Percentiles rank a stretch among this genome's conserved stretches.
Conservation (phyloP, 129 eudicot genomes). For the Mikania micrantha region DNA sequence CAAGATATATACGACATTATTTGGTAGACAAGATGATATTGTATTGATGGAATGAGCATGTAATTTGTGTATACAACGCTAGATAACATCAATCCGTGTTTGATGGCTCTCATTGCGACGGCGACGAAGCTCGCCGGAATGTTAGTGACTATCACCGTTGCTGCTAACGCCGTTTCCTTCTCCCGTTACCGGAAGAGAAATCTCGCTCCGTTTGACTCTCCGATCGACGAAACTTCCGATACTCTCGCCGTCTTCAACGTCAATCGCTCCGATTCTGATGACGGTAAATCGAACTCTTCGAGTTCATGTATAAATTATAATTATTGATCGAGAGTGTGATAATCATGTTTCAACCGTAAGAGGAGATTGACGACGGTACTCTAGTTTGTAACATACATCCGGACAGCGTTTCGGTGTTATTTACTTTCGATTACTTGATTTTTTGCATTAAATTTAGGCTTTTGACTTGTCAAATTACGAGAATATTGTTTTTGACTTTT, state of each 20-base stretch:
- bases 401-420: too few species aligned
- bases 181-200: conserved; percentile 66
- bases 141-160: conserved; percentile 53
- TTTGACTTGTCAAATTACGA: too few species aligned
- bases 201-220: conserved; percentile 55
- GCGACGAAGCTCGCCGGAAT: conserved; percentile 95
- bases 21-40: neutral
- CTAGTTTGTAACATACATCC: too few species aligned
- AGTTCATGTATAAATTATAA: neutral
- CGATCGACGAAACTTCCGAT: conserved; percentile 75
- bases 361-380: too few species aligned
- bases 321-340: too few species aligned
- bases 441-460: too few species aligned
- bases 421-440: too few species aligned
- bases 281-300: neutral
- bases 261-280: conserved; percentile 35
- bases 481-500: too few species aligned
- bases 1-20: conserved; percentile 12
- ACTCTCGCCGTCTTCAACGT: conserved; percentile 71
- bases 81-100: conserved; percentile 21
- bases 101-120: conserved; percentile 60
- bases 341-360: too few species aligned
- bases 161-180: conserved; percentile 77
- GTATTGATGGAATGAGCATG: conserved; percentile 7
- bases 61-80: too few species aligned